Base-by-base conservation (phyloP, 495 filamentous ascomycete genomes). In the Neurospora hispaniola region DNA sequence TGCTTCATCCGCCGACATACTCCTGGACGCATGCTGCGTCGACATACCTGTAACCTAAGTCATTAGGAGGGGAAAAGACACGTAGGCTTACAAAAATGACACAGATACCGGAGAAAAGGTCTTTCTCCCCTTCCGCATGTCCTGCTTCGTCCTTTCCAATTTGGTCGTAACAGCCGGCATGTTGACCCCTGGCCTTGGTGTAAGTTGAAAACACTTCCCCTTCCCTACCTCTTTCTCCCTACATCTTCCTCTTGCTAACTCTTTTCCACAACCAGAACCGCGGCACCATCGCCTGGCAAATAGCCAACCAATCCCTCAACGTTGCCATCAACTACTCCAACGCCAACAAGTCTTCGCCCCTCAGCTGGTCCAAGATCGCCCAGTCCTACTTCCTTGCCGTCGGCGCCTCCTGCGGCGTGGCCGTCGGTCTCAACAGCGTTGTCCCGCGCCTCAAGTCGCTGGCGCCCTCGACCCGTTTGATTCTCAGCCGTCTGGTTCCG, bases 311-410 rank as follows among this genome's bases (percentile, higher is more conserved):
- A 81, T 97, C 94, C 14, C 92, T 99, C 74, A 98, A 99, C 78
- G 96, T 99, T 20, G 94, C 93, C 54, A 96, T 99, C 86, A 99
- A 99, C 87, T 92, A 88, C 81, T 90, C 94, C 79, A 99, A 99
- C 82, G 92, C 96, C 46, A 99, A 99, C 87, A 99, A 99, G 79
- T 96, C 93, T 20, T 92, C 93, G 2, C 92, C 94, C 0, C 86
- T 98, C 3, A 92, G 92, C 39, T 87, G 88, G 73, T 88, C 89
- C 8, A 93, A 93, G 74, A 89, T 99, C 75, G 87, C 89, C 72
- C 88, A 95, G 78, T 97, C 94, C 75, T 99, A 98, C 86, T 86
- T 92, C 79, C 86, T 98, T 73, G 96, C 96, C 69, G 96, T 99
- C 11, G 89, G 90, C 40, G 95, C 96, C 18, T 96, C 92, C 5